phyloP scores from a whole-genome alignment of 495 filamentous ascomycete species.

The Neurospora sp. region DNA sequence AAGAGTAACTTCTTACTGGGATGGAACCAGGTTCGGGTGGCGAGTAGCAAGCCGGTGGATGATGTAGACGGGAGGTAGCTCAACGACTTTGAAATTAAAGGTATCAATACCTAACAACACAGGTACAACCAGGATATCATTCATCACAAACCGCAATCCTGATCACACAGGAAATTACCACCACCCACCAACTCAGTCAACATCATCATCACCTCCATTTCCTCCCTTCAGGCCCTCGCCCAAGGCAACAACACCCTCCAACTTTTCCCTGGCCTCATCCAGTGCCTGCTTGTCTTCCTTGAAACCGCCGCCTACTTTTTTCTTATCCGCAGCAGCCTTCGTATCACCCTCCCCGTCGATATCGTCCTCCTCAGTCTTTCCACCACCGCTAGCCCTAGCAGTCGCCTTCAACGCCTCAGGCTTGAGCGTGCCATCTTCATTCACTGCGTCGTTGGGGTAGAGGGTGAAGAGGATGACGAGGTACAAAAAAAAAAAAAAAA shows the following conservation, averaged over 20 bases:
- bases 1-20: too few relatives aligned
- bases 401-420: constrained; percentile 23
- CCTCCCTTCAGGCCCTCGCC: not conserved
- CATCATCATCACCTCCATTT: constrained; percentile 13
- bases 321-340: not conserved
- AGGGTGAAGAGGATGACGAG: constrained; percentile 73
- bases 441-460: constrained; percentile 50
- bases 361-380: not conserved
- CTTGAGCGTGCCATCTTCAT: constrained; percentile 47
- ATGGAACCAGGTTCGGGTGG: too few relatives aligned
- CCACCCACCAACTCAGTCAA: too few relatives aligned
- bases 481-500: constrained; percentile 30
- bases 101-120: too few relatives aligned
- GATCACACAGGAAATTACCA: too few relatives aligned
- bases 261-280: constrained; percentile 15
- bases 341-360: not conserved
- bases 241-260: constrained; percentile 5
- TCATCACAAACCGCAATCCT: too few relatives aligned
- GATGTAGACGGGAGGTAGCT: too few relatives aligned
- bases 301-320: not conserved
- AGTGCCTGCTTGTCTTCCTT: constrained; percentile 17
- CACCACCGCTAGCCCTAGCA: constrained; percentile 2
- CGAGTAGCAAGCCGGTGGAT: too few relatives aligned
- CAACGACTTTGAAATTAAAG: too few relatives aligned
- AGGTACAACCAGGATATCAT: not conserved